These are phyloP conservation scores for Leccinellum albellum DNA, from an alignment of 768 basidiomycete species.

Conservation along the genomic window DNA sequence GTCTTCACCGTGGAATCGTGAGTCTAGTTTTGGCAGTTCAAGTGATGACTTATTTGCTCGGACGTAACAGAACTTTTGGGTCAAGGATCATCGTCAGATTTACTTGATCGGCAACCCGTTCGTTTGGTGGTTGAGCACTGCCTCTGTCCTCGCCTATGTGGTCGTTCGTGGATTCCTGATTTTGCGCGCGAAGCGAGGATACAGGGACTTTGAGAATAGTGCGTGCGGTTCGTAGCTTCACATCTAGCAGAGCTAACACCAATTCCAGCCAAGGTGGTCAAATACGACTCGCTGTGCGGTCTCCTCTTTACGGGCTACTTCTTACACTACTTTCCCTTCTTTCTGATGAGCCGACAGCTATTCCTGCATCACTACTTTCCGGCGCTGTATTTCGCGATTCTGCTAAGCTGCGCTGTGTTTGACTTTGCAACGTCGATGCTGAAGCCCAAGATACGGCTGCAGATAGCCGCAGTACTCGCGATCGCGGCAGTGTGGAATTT, in stretches of 20 bases:
- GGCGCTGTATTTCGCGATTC: constrained; percentile 88
- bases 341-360: constrained; percentile 93
- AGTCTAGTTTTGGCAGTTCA: constrained; percentile 31
- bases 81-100: constrained; percentile 92
- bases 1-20: constrained; percentile 87
- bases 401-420: constrained; percentile 73
- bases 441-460: constrained; percentile 70
- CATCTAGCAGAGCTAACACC: not conserved
- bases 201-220: constrained; percentile 90
- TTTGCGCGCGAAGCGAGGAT: constrained; percentile 87
- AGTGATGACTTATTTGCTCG: constrained; percentile 1
- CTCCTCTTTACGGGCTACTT: constrained; percentile 92
- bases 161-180: constrained; percentile 73
- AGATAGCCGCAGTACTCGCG: constrained; percentile 73
- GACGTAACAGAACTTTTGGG: constrained; percentile 86
- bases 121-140: constrained; percentile 84
- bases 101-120: constrained; percentile 94
- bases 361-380: constrained; percentile 99
- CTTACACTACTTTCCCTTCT: constrained; percentile 96
- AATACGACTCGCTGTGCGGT: constrained; percentile 86
- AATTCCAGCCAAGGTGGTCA: constrained; percentile 72
- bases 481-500: constrained; percentile 78
- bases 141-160: constrained; percentile 66
- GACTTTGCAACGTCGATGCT: constrained; percentile 81
- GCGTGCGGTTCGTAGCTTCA: constrained; percentile 26